phyloP scores from a whole-genome alignment of 2,329 filamentous ascomycete species.

The Ascomycota sp. region DNA sequence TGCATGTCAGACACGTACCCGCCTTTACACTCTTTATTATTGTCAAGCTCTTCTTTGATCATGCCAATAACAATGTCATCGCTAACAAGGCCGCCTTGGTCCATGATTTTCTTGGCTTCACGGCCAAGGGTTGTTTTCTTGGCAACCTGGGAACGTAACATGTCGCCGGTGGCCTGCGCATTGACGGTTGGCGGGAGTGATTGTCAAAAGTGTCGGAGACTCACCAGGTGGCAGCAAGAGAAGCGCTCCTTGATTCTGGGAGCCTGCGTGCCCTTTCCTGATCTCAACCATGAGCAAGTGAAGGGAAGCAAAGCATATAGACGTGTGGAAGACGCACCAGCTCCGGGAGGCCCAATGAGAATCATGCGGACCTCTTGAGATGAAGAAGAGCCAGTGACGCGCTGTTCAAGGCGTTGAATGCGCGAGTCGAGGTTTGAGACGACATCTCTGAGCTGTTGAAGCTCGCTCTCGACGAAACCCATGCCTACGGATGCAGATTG shows the following conservation, averaged over 20 bases:
- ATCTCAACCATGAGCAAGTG: conserved; percentile 1
- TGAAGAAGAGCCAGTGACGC: conserved; percentile 34
- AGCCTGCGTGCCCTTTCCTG: conserved; percentile 97
- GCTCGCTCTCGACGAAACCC: conserved; percentile 72
- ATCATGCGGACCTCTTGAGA: conserved; percentile 77
- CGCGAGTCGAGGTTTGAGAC: conserved; percentile 69
- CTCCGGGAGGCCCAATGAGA: conserved; percentile 89
- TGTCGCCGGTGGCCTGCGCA: conserved; percentile 80
- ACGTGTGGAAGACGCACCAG: conserved; percentile 41
- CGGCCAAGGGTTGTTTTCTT: conserved; percentile 89
- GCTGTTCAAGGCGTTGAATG: conserved; percentile 66
- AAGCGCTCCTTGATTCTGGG: conserved; percentile 97
- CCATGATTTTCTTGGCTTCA: conserved; percentile 99
- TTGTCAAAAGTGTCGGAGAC: too few relatives aligned
- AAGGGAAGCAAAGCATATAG: not conserved
- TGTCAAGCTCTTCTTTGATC: conserved; percentile 94
- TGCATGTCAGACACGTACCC: conserved; percentile 38
- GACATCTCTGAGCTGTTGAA: conserved; percentile 68
- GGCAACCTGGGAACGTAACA: conserved; percentile 94
- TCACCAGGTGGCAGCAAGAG: conserved; percentile 87
- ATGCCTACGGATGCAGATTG: too few relatives aligned
- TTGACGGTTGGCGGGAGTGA: conserved; percentile 2
- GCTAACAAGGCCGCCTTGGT: conserved; percentile 88
- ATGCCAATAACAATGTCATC: conserved; percentile 99
- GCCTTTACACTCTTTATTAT: conserved; percentile 88